Evolutionary conservation across 1,284 basidiomycete genomes (phyloP), one percentile per base, ranked within the genome.

Genomic region (Boletus hoseneyae): DNA sequence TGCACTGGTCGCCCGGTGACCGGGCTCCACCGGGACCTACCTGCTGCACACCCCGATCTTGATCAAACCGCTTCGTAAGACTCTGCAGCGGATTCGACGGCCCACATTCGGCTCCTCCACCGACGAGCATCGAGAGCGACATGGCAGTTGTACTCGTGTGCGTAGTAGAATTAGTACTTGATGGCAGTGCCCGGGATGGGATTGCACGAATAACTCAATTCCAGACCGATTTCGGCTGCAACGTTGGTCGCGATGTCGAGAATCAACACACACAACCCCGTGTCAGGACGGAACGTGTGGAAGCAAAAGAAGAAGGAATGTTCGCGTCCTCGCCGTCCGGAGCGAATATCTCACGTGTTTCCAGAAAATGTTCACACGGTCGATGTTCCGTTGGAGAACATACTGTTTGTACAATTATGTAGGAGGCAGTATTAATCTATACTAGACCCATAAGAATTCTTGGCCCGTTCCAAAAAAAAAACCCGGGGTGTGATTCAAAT

Each of bases 81-180:
- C 77, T 79, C 60, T 90, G 87, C n/a, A 93, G 67, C 11, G 89
- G 81, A 64, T 92, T 93, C 2, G 79, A 78, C 6, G 90, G 90
- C 1, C 90, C 90, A 57, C 90, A 93, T 42, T 91, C 88, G 1
- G 86, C 80, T 47, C 78, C 82, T 53, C 78, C 82, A 51, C 78
- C 80, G 33, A 85, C 75, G 15, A 92, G 83, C 74, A 87, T 76
- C 47, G 86, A 83, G 19, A 91, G 72, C 10, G 88, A 82, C 89
- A 91, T 90, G 10, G 42, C 13, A 25, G n/a, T 21, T 21, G 27
- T 19, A 19, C 10, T 38, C n/a, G 15, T 30, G 25, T 35, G 33
- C 25, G 35, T 38, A 18, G 11, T n/a, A 21, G 19, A n/a, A 33
- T 33, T 10, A n/a, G 6, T 13, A 30, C 12, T 13, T 15, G 6